A percentile compares a stretch with the other conserved stretches of the same genome.
phyloP scores from a whole-genome alignment of 1,284 basidiomycete species.

The Chalciporus sp. region DNA sequence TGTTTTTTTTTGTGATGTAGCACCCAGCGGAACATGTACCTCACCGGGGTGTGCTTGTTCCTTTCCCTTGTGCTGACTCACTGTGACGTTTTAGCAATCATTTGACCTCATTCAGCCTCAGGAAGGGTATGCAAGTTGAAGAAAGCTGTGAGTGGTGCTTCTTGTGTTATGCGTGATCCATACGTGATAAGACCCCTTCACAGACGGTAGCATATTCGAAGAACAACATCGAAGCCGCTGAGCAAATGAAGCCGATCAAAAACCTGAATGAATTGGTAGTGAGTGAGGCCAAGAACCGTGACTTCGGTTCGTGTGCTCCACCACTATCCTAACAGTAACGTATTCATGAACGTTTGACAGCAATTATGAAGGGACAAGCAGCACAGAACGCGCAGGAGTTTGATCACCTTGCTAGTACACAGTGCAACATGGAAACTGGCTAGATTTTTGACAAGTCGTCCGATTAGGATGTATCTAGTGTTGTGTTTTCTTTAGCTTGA shows the following conservation, averaged over 20 bases:
- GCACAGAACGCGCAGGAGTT: slow-evolving; percentile 78
- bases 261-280: slow-evolving; percentile 57
- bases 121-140: slow-evolving; percentile 87
- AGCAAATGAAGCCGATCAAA: slow-evolving; percentile 62
- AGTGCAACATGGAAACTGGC: slow-evolving; percentile 74
- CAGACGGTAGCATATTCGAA: slow-evolving; percentile 44
- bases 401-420: slow-evolving; percentile 76
- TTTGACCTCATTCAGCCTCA: slow-evolving; percentile 90
- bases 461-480: slow-evolving; percentile 17
- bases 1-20: slow-evolving; percentile 38
- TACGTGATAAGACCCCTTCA: not conserved
- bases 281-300: slow-evolving; percentile 55
- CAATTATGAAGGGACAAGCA: slow-evolving; percentile 83
- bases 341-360: slow-evolving; percentile 39
- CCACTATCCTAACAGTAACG: not conserved
- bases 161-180: not conserved
- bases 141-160: slow-evolving; percentile 51
- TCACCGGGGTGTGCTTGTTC: slow-evolving; percentile 93
- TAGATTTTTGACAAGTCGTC: slow-evolving; percentile 35
- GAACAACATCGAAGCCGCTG: slow-evolving; percentile 38
- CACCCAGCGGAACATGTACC: slow-evolving; percentile 84
- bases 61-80: slow-evolving; percentile 91
- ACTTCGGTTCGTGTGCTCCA: slow-evolving; percentile 60
- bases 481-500: not conserved
- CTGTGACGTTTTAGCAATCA: slow-evolving; percentile 90